A percentile compares a stretch with the other conserved stretches of the same genome.
phyloP scores from a whole-genome alignment of 2,329 filamentous ascomycete species.

The Diaporthe citriasiana region DNA sequence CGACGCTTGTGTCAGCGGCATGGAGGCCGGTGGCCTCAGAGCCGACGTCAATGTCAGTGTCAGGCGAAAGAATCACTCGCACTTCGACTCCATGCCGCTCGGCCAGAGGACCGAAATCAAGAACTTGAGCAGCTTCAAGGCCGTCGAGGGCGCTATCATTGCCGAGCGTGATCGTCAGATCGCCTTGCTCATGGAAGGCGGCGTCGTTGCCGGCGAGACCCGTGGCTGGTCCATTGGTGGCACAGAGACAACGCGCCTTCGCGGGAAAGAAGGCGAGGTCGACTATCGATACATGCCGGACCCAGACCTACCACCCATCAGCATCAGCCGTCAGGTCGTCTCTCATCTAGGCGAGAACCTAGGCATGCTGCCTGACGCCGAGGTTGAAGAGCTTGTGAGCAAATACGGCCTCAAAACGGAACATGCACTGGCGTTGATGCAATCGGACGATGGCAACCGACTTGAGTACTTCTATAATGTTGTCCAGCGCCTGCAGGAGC shows the following conservation, averaged over 20 bases:
- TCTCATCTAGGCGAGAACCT: constrained; percentile 72
- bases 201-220: constrained; percentile 85
- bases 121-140: constrained; percentile 94
- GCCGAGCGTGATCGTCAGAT: constrained; percentile 94
- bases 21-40: constrained; percentile 92
- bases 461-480: constrained; percentile 86
- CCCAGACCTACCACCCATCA: constrained; percentile 85
- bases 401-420: constrained; percentile 80
- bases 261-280: constrained; percentile 96
- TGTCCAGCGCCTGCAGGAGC: constrained; percentile 61
- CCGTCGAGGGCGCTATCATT: constrained; percentile 93
- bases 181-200: constrained; percentile 80
- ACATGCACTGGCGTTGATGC: constrained; percentile 85
- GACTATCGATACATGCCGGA: constrained; percentile 99
- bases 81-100: constrained; percentile 57
- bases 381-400: constrained; percentile 72
- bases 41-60: constrained; percentile 98
- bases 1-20: constrained; percentile 88
- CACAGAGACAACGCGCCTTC: constrained; percentile 83
- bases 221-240: constrained; percentile 91
- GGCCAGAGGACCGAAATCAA: constrained; percentile 97
- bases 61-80: constrained; percentile 65
- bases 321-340: constrained; percentile 81
- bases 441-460: constrained; percentile 82
- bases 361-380: constrained; percentile 79